These are phyloP conservation scores for Carex scoparia DNA, from an alignment of 176 grass and related monocot genomes.

Conservation along the genomic window DNA sequence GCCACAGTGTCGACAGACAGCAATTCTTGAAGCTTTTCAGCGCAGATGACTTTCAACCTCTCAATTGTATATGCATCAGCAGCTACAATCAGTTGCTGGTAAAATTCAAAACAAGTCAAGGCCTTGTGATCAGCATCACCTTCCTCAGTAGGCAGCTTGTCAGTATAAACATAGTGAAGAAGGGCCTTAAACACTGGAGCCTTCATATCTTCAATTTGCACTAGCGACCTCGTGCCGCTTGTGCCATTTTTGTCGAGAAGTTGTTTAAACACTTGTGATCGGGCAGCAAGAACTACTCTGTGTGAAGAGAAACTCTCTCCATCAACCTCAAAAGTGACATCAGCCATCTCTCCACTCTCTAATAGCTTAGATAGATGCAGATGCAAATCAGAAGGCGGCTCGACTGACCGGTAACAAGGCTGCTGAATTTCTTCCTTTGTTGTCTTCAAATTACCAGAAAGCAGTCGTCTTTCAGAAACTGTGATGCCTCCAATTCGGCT, in stretches of 20 bases:
- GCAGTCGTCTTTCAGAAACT: not conserved
- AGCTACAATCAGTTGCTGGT: slow-evolving; percentile 27
- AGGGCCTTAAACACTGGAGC: slow-evolving; percentile 22
- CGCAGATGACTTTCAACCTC: slow-evolving; percentile 33
- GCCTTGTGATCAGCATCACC: not conserved
- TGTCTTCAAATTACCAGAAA: slow-evolving; percentile 9
- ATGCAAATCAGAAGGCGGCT: slow-evolving; percentile 6
- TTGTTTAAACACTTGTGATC: not conserved
- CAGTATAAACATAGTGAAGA: slow-evolving; percentile 38
- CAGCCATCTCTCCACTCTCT: not conserved
- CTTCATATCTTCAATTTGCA: not conserved
- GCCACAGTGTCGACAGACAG: slow-evolving; percentile 1
- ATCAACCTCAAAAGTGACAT: slow-evolving; percentile 21
- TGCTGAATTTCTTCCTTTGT: not conserved
- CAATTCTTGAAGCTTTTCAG: not conserved
- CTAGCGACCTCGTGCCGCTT: not conserved
- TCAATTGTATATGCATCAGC: slow-evolving; percentile 29
- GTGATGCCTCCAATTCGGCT: not conserved
- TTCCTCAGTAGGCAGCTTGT: slow-evolving; percentile 7
- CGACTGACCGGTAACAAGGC: not conserved
- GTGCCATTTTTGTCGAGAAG: not conserved
- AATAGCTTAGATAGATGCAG: slow-evolving; percentile 10
- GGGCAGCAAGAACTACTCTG: slow-evolving; percentile 6
- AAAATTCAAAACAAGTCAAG: not conserved
- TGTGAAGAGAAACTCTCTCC: slow-evolving; percentile 3